These are phyloP conservation scores for Anisodus acutangulus DNA, from an alignment of 257 asterid species.

Conservation along the genomic window DNA sequence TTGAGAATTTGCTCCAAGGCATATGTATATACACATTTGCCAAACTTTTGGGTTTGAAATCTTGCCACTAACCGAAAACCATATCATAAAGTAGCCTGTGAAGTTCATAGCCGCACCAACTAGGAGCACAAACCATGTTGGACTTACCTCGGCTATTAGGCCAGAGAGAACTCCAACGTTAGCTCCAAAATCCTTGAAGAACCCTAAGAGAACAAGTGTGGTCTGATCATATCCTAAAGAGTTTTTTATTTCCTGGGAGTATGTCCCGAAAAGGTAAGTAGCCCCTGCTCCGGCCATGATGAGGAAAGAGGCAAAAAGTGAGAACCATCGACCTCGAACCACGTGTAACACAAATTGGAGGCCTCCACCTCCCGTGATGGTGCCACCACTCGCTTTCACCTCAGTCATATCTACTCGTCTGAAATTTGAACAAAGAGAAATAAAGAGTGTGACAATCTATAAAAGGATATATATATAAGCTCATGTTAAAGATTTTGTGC, in stretches of 20 bases:
- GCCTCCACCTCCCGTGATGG: background rate
- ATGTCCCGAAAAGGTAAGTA: constrained; percentile 46
- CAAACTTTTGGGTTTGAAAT: constrained; percentile 37
- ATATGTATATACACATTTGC: constrained; percentile 48
- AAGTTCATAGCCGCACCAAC: constrained; percentile 43
- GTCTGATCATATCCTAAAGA: constrained; percentile 46
- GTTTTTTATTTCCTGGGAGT: constrained; percentile 42
- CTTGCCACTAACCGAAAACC: constrained; percentile 42
- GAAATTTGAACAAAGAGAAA: background rate
- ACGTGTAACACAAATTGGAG: constrained; percentile 32
- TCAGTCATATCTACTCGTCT: constrained; percentile 7
- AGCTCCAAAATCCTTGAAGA: constrained; percentile 45
- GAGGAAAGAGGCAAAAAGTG: constrained; percentile 43
- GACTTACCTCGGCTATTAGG: constrained; percentile 43
- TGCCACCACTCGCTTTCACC: background rate
- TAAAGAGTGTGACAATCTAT: background rate
- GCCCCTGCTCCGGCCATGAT: constrained; percentile 49
- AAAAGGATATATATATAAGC: background rate
- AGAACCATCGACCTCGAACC: constrained; percentile 44
- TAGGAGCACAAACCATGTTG: constrained; percentile 44
- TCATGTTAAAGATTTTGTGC: background rate
- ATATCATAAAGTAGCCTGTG: constrained; percentile 46
- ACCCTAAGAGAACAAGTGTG: constrained; percentile 40
- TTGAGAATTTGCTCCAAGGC: constrained; percentile 49
- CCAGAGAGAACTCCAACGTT: constrained; percentile 47